Conservation (phyloP, 306 rosid species). For the Glycyrrhiza uralensis region DNA sequence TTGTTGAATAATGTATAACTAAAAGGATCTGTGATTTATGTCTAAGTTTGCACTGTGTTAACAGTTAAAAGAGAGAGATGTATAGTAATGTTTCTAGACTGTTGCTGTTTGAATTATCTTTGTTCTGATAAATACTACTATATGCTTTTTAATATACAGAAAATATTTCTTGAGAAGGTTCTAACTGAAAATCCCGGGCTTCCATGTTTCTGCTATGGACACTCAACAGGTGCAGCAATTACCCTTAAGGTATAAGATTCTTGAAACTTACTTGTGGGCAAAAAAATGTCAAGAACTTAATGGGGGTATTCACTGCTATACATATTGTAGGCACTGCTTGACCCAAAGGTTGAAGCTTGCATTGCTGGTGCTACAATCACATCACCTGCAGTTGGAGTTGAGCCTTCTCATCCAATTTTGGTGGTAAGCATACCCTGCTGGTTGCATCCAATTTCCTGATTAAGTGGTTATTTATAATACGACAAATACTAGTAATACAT, state of each 20-base stretch:
- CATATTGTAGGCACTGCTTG: constrained; percentile 66
- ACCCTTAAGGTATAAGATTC: constrained; percentile 62
- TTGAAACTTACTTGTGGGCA: background rate
- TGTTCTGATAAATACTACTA: constrained; percentile 2
- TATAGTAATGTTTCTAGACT: background rate
- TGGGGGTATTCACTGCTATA: background rate
- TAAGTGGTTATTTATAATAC: too few species aligned
- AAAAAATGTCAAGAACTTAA: background rate
- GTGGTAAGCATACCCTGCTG: constrained; percentile 43
- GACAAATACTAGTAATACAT: too few species aligned
- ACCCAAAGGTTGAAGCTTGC: constrained; percentile 59
- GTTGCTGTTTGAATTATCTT: background rate
- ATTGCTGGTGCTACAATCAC: constrained; percentile 71
- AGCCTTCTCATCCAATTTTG: constrained; percentile 70
- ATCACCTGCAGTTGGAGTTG: constrained; percentile 92
- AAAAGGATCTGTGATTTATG: background rate
- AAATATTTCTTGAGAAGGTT: constrained; percentile 67
- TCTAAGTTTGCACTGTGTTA: background rate
- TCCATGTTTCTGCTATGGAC: constrained; percentile 86
- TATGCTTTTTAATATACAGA: constrained; percentile 42
- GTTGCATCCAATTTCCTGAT: background rate
- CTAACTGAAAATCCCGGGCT: constrained; percentile 63
- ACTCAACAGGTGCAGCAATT: constrained; percentile 95
- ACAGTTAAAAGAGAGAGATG: background rate
- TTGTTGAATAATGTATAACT: background rate